A percentile compares a stretch with the other conserved stretches of the same genome.
These are phyloP conservation scores for Grammothele lineata DNA, from an alignment of 768 basidiomycete genomes.

Conservation along the genomic window DNA sequence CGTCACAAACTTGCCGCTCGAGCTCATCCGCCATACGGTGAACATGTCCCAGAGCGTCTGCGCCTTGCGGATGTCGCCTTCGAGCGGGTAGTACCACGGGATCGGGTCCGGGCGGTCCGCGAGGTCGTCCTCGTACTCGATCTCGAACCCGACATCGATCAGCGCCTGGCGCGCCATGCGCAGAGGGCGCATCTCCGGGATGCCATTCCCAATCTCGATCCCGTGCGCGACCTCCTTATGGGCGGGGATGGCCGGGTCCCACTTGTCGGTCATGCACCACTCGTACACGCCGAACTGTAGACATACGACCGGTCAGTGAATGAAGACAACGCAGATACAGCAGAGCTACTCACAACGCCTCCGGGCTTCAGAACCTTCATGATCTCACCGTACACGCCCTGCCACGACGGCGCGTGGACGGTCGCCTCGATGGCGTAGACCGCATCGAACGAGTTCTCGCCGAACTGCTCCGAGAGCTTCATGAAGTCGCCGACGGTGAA, in stretches of 20 bases:
- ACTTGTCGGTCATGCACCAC: slow-evolving; percentile 96
- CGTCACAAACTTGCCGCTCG: slow-evolving; percentile 78
- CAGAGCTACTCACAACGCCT: slow-evolving; percentile 71
- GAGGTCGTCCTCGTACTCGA: slow-evolving; percentile 91
- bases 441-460: slow-evolving; percentile 91
- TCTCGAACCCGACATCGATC: slow-evolving; percentile 76
- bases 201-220: slow-evolving; percentile 94
- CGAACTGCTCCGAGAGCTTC: slow-evolving; percentile 89
- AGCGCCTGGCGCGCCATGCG: slow-evolving; percentile 70
- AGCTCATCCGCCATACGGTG: slow-evolving; percentile 87
- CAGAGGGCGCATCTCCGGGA: slow-evolving; percentile 92
- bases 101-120: slow-evolving; percentile 75
- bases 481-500: slow-evolving; percentile 96
- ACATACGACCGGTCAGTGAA: too few species aligned
- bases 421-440: slow-evolving; percentile 99
- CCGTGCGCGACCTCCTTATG: slow-evolving; percentile 91
- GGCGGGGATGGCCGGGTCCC: slow-evolving; percentile 80
- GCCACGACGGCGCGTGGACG: slow-evolving; percentile 92
- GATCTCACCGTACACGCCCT: slow-evolving; percentile 93
- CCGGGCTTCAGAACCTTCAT: slow-evolving; percentile 93
- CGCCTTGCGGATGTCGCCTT: slow-evolving; percentile 88
- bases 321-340: too few species aligned
- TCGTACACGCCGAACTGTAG: slow-evolving; percentile 94
- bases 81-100: slow-evolving; percentile 96
- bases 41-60: slow-evolving; percentile 92